Evolutionary conservation across 2,329 filamentous ascomycete species (phyloP), one percentile per base, ranked within the genome.

Genomic region (Trichoderma guizhouense): DNA sequence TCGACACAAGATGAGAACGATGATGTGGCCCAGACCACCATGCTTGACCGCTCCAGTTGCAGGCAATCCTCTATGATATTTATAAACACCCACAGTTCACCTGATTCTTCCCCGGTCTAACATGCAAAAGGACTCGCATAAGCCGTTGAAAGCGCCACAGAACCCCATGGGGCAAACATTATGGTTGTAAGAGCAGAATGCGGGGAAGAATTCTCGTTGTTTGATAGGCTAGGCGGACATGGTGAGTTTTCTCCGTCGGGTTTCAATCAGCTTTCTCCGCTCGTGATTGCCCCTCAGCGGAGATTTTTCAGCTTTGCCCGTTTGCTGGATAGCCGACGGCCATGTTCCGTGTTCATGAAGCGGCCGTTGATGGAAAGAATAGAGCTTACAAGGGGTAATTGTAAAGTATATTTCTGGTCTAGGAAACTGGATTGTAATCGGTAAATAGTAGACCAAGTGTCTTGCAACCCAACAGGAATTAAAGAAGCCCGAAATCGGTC

Each of bases 181-280:
- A 36, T 18, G 26, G 57, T 43, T 47, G 36, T 21, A 47, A n/a
- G n/a, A 26, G 36, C 32, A 65, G 39, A 66, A 47, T 66, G 62
- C 55, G 62, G 62, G 69, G 69, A 36, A 61, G 30, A 15, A 21
- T 24, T 71, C 30, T 24, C 28, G 63, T 60, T 18, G 39, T 58
- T n/a, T 71, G 63, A 71, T 71, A 71, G 69, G 69, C 26, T 30
- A 53, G 26, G 9, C 62, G 53, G 63, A 61, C 28, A 61, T 67
- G 39, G 32, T 12, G 53, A 21, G 3, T 24, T 62, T 71, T 67
- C 62, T 71, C 69, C 62, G 36, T 30, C 69, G 72, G 73, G 47
- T 24, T 71, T 71, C 30, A 6, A 6, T 4, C 9, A 15, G 1
- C 7, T 70, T 73, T 73, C 60, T 70, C 72, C 72, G 65, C 26